These are phyloP conservation scores for Mycena olivaceomarginata DNA, from an alignment of 768 basidiomycete genomes.

Conservation along the genomic window DNA sequence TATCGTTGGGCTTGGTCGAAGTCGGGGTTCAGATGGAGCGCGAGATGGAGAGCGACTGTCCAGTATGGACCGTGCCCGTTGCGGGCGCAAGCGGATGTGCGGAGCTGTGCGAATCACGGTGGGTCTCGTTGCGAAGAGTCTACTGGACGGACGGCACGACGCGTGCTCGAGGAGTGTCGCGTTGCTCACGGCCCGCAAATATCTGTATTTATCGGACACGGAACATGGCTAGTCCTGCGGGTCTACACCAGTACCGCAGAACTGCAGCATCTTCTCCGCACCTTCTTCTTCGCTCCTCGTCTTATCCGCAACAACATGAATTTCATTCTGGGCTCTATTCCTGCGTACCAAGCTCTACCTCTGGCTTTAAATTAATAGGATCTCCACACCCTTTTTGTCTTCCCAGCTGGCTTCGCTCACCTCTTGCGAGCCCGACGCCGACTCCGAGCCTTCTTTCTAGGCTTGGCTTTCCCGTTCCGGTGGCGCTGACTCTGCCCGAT, in stretches of 20 bases:
- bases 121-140: constrained; percentile 16
- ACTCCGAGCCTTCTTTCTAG: constrained; percentile 16
- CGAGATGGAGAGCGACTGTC: constrained; percentile 6
- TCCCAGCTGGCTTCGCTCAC: constrained; percentile 22
- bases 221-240: constrained; percentile 4
- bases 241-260: neutral
- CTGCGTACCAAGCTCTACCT: constrained; percentile 31
- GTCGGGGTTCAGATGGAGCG: neutral
- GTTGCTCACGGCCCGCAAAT: neutral
- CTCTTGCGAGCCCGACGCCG: neutral
- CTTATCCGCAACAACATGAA: constrained; percentile 30
- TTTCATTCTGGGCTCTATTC: neutral
- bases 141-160: neutral
- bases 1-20: neutral
- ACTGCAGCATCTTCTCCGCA: constrained; percentile 20
- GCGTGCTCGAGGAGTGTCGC: constrained; percentile 5
- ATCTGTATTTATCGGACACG: neutral
- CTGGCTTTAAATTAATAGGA: constrained; percentile 32
- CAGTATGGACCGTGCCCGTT: constrained; percentile 24
- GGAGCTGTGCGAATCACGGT: neutral
- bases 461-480: constrained; percentile 33
- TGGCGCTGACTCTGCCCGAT: constrained; percentile 21
- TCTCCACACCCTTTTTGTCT: constrained; percentile 32
- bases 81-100: constrained; percentile 31
- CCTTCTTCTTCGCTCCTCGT: constrained; percentile 20